Conservation (phyloP, 192 early-diverging fungal species). For the Geranomyces michiganensis region DNA sequence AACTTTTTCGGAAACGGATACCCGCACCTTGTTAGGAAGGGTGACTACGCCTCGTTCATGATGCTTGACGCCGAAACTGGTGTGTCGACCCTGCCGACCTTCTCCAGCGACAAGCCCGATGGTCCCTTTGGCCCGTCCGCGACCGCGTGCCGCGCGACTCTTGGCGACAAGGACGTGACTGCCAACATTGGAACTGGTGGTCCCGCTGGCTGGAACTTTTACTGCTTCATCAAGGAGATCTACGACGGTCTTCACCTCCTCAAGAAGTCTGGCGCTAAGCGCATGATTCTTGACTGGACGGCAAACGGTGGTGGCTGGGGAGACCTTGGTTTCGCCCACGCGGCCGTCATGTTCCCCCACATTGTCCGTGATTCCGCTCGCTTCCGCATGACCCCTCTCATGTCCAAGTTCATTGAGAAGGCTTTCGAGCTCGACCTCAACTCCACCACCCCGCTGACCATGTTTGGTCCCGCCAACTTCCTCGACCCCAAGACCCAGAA, state of each 20-base stretch:
- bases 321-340: slow-evolving; percentile 19
- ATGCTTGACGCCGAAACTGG: slow-evolving; percentile 23
- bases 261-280: slow-evolving; percentile 33
- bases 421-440: slow-evolving; percentile 29
- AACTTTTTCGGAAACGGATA: slow-evolving; percentile 26
- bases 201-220: slow-evolving; percentile 27
- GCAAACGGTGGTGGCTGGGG: slow-evolving; percentile 44
- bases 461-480: slow-evolving; percentile 38
- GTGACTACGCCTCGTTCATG: slow-evolving; percentile 22
- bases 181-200: slow-evolving; percentile 33
- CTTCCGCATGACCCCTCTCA: slow-evolving; percentile 25
- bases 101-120: not conserved
- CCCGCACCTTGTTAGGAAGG: slow-evolving; percentile 17
- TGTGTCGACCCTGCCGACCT: slow-evolving; percentile 24
- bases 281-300: slow-evolving; percentile 40
- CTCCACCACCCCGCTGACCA: slow-evolving; percentile 30
- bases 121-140: slow-evolving; percentile 10
- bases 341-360: slow-evolving; percentile 24
- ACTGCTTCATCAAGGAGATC: slow-evolving; percentile 34
- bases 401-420: not conserved
- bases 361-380: slow-evolving; percentile 18
- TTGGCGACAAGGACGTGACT: slow-evolving; percentile 19
- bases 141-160: not conserved
- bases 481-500: slow-evolving; percentile 23
- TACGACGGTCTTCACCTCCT: slow-evolving; percentile 30